Evolutionary conservation across 495 filamentous ascomycete genomes (phyloP).

Genomic region (Penicillium diatomitis): DNA sequence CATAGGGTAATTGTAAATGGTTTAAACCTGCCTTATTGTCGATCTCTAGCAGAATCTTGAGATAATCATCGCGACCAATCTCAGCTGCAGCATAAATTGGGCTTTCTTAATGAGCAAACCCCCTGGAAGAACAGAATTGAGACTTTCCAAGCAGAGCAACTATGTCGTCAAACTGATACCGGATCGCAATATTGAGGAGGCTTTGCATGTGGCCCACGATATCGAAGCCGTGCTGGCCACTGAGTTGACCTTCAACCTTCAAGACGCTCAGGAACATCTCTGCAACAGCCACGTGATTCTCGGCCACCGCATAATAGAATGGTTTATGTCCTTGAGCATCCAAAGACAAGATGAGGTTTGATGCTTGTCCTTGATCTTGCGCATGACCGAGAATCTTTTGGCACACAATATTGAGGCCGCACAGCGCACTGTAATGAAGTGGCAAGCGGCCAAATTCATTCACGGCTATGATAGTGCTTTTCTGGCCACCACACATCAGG

Average conservation of each 20-base stretch:
- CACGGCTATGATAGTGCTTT: not conserved
- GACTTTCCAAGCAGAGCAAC: constrained; percentile 1
- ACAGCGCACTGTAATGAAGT: constrained; percentile 11
- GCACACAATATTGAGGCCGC: constrained; percentile 1
- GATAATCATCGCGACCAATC: not conserved
- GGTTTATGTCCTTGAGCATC: constrained; percentile 4
- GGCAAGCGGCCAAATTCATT: constrained; percentile 6
- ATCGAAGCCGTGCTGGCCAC: not conserved
- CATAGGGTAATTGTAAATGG: constrained; percentile 54
- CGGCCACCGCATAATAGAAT: constrained; percentile 5
- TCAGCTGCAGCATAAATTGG: constrained; percentile 3
- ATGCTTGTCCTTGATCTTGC: not conserved
- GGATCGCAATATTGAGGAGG: constrained; percentile 3
- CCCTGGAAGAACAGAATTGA: not conserved
- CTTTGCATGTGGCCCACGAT: not conserved
- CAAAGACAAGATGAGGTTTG: not conserved
- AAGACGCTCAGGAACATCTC: not conserved
- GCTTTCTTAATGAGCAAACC: constrained; percentile 1
- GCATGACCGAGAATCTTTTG: not conserved
- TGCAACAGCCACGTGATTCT: constrained; percentile 2
- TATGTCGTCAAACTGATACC: constrained; percentile 6
- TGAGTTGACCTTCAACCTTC: not conserved
- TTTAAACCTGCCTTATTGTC: constrained; percentile 1
- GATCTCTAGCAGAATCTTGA: not conserved
- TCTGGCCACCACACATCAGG: not conserved